phyloP scores from a whole-genome alignment of 2,329 filamentous ascomycete species.

The Bipolaris cookei region DNA sequence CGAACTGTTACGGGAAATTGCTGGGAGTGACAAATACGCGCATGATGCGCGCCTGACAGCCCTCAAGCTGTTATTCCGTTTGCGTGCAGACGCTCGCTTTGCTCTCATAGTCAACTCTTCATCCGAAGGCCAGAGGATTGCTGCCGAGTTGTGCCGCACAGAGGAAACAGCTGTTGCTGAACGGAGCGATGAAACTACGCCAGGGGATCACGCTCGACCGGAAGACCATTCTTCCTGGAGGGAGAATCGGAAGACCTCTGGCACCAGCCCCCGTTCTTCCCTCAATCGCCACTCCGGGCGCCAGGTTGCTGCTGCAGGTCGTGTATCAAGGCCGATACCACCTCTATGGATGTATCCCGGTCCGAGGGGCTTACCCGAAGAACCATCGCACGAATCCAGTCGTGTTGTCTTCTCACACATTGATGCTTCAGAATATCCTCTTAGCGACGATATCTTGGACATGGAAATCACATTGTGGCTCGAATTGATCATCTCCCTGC shows the following conservation, averaged over 20 bases:
- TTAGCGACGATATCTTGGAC: constrained; percentile 50
- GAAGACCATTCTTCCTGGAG: constrained; percentile 42
- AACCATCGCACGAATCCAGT: constrained; percentile 58
- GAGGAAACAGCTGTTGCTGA: constrained; percentile 58
- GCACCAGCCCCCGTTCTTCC: constrained; percentile 42
- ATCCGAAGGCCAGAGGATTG: constrained; percentile 75
- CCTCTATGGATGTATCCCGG: constrained; percentile 65
- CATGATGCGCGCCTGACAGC: constrained; percentile 49
- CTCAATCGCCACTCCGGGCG: constrained; percentile 40
- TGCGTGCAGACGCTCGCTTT: constrained; percentile 82
- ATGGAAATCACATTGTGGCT: constrained; percentile 68
- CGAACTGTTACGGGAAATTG: constrained; percentile 44
- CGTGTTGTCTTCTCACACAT: constrained; percentile 59
- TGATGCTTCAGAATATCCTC: constrained; percentile 45
- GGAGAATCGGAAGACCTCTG: constrained; percentile 40
- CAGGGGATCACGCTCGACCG: constrained; percentile 28
- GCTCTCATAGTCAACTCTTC: constrained; percentile 73
- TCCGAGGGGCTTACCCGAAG: constrained; percentile 60
- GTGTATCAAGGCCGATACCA: constrained; percentile 42
- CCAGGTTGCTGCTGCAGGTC: constrained; percentile 30
- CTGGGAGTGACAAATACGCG: constrained; percentile 39
- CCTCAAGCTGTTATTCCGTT: constrained; percentile 67
- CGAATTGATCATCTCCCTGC: constrained; percentile 74
- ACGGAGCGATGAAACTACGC: constrained; percentile 49
- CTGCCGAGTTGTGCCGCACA: constrained; percentile 72